Evolutionary conservation across 108 stramenopile species (phyloP).

Genomic region (Cylindrotheca closterium): DNA sequence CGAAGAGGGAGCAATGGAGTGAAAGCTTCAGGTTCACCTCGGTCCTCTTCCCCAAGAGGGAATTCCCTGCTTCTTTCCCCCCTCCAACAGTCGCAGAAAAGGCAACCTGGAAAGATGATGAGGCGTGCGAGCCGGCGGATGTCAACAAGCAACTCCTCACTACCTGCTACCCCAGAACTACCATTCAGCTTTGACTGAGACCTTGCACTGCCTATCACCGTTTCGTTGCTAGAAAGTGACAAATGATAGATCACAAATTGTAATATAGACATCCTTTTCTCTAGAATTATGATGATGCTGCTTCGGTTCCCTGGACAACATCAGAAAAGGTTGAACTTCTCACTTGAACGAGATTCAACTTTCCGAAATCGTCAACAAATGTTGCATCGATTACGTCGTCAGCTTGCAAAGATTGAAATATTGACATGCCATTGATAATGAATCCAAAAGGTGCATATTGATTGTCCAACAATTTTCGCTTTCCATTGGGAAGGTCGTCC

Average conservation of each 20-base stretch:
- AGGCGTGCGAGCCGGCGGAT: slow-evolving; percentile 19
- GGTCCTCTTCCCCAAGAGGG: too few species aligned
- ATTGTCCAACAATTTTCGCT: slow-evolving; percentile 58
- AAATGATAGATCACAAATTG: too few species aligned
- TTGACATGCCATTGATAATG: slow-evolving; percentile 65
- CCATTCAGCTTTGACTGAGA: too few species aligned
- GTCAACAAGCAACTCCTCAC: not conserved
- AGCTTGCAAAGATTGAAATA: slow-evolving; percentile 60
- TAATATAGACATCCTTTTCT: too few species aligned
- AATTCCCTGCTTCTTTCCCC: too few species aligned
- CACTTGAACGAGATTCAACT: slow-evolving; percentile 77
- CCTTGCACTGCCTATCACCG: too few species aligned
- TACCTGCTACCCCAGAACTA: not conserved
- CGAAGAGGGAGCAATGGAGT: too few species aligned
- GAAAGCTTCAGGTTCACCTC: too few species aligned
- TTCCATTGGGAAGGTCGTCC: slow-evolving; percentile 33
- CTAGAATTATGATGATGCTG: slow-evolving; percentile 1
- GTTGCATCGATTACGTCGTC: slow-evolving; percentile 80
- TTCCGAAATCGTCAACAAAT: slow-evolving; percentile 70
- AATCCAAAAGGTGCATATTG: slow-evolving; percentile 87
- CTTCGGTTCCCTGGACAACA: slow-evolving; percentile 38
- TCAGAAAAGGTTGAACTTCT: slow-evolving; percentile 48
- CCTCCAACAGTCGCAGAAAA: too few species aligned
- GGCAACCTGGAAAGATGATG: slow-evolving; percentile 24
- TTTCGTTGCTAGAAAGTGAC: too few species aligned